Evolutionary conservation across 1,284 basidiomycete species (phyloP), one percentile per base, ranked within the genome.

Genomic region (Rugosomyces carneus): DNA sequence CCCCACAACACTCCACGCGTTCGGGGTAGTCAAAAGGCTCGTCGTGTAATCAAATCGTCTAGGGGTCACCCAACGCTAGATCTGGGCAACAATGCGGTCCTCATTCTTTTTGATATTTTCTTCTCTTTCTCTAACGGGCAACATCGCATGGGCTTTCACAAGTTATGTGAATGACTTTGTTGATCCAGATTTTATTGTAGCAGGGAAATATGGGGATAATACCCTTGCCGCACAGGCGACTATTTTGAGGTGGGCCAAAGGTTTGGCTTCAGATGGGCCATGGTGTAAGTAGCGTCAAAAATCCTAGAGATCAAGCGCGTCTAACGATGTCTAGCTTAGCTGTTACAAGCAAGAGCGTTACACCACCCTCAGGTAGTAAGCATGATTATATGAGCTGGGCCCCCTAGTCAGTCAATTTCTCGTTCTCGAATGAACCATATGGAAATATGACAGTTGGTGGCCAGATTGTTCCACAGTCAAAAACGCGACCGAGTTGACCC

Each of bases 311-410:
- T 15, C 18, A 32, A 24, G 40, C 29, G 24, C 19, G 35, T 38
- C 16, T 40, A 40, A 23, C 13, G 15, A 15, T 44, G n/a, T n/a
- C n/a, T 23, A 20, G 20, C 48, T 48, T 45, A 72, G 71, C 60
- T 51, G 71, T 73, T 27, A 66, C 63, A 42, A 57, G 58, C 47
- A 73, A 72, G 51, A 53, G 62, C 18, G 60, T 66, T 26, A 52
- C 60, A 3, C 65, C 73, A 4, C 72, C 73, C 5, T 66, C 67
- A 5, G 69, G 70, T 2, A 62, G 72, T 48, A 66, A 67, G 40
- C 72, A 73, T 47, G 75, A 76, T 50, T 78, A 75, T 54, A 63
- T 76, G 69, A 76, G 75, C 53, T 78, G 73, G 73, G 70, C 73
- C 7, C 74, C 75, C 27, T 76, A 78, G 75, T 78, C 59, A 27